Conservation (phyloP, 441 rosid genomes). For the Cnidoscolus chayamansa region DNA sequence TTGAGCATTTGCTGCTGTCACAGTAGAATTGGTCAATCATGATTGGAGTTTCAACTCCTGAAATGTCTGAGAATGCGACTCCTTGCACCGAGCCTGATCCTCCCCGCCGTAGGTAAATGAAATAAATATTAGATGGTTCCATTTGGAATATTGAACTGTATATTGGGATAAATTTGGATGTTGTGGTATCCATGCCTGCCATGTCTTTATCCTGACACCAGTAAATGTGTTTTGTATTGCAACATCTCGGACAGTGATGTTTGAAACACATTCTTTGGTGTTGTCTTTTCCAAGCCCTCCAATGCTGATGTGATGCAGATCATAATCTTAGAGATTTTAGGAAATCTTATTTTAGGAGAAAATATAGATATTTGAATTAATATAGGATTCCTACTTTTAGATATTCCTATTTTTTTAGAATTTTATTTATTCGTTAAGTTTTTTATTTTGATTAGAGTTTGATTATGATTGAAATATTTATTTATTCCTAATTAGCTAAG, state of each 20-base stretch:
- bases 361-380: too few relatives aligned
- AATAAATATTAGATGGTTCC: slow-evolving; percentile 16
- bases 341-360: too few relatives aligned
- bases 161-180: neutral
- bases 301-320: slow-evolving; percentile 91
- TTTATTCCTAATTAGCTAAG: too few relatives aligned
- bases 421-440: too few relatives aligned
- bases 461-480: too few relatives aligned
- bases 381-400: too few relatives aligned
- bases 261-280: slow-evolving; percentile 78
- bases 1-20: slow-evolving; percentile 52
- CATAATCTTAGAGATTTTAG: slow-evolving; percentile 13
- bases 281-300: slow-evolving; percentile 70
- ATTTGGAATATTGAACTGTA: neutral
- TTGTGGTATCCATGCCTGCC: slow-evolving; percentile 60
- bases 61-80: slow-evolving; percentile 70
- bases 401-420: too few relatives aligned
- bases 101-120: slow-evolving; percentile 46
- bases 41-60: slow-evolving; percentile 63
- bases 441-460: too few relatives aligned
- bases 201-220: slow-evolving; percentile 86
- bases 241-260: slow-evolving; percentile 69
- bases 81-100: slow-evolving; percentile 72
- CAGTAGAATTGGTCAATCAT: slow-evolving; percentile 88
- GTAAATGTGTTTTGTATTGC: slow-evolving; percentile 56